Evolutionary conservation across 805 yeast genomes (phyloP).

Genomic region (Pichia thaimueangensis): DNA sequence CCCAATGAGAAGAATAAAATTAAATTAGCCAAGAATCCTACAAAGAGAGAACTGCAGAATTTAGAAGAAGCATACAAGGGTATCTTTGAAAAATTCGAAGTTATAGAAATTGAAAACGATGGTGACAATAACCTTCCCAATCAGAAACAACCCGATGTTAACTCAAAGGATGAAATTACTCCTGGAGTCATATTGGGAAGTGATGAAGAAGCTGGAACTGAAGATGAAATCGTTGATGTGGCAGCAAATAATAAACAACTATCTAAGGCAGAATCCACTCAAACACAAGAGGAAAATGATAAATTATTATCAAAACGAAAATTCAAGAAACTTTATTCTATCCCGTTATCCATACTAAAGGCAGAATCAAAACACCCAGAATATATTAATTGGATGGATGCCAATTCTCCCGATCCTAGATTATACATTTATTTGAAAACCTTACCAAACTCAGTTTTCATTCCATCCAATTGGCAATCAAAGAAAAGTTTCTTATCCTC

Average conservation of each 20-base stretch:
- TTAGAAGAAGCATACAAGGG: slow-evolving; percentile 16
- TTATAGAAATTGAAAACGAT: slow-evolving; percentile 19
- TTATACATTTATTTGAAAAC: slow-evolving; percentile 60
- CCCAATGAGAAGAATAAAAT: background rate
- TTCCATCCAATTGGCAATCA: slow-evolving; percentile 80
- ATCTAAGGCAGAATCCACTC: background rate
- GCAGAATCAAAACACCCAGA: slow-evolving; percentile 58
- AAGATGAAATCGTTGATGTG: background rate
- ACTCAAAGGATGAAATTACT: too few relatives aligned
- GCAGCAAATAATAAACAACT: background rate
- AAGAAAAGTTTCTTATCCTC: slow-evolving; percentile 70
- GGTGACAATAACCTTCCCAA: background rate
- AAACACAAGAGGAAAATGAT: background rate
- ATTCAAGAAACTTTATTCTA: slow-evolving; percentile 43
- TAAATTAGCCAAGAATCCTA: too few relatives aligned
- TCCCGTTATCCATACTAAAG: slow-evolving; percentile 65
- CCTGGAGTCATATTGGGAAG: background rate
- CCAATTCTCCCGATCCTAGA: slow-evolving; percentile 74
- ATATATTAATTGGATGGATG: slow-evolving; percentile 76
- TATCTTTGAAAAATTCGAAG: slow-evolving; percentile 20
- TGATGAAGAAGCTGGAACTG: slow-evolving; percentile 11
- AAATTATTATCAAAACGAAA: slow-evolving; percentile 43
- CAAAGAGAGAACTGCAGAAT: background rate
- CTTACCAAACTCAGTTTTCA: slow-evolving; percentile 58
- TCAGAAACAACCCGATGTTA: too few relatives aligned